A percentile compares a stretch with the other conserved stretches of the same genome.
phyloP scores from a whole-genome alignment of 2,329 filamentous ascomycete genomes.

The Fragosphaeria purpurea region DNA sequence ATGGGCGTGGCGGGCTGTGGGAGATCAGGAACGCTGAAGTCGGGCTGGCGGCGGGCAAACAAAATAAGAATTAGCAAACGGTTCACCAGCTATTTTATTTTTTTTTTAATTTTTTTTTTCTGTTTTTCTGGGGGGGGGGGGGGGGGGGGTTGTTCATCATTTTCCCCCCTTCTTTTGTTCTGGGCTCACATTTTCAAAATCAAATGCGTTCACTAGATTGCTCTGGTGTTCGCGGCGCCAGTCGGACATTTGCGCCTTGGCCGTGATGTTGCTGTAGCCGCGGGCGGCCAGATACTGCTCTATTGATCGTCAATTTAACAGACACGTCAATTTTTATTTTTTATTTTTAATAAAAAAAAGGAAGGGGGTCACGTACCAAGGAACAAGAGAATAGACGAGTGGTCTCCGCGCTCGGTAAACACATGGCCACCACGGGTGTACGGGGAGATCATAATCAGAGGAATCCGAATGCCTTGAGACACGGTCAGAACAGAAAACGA shows the following conservation, averaged over 20 bases:
- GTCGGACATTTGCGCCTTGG: conserved; percentile 14
- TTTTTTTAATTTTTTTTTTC: too few relatives aligned
- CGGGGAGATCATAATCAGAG: conserved; percentile 45
- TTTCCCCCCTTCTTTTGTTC: too few relatives aligned
- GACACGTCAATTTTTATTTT: not conserved
- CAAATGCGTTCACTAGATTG: conserved; percentile 17
- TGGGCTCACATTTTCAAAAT: conserved; percentile 15
- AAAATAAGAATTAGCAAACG: too few relatives aligned
- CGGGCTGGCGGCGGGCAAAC: conserved; percentile 21
- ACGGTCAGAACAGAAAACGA: not conserved
- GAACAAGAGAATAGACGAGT: conserved; percentile 45
- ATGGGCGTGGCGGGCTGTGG: conserved; percentile 34
- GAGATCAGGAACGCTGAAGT: conserved; percentile 36
- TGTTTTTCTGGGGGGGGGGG: too few relatives aligned
- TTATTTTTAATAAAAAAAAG: not conserved
- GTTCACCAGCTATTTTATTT: not conserved
- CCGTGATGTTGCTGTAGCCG: conserved; percentile 19
- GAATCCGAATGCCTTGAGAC: conserved; percentile 32
- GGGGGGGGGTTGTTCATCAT: not conserved
- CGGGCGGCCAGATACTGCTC: conserved; percentile 19
- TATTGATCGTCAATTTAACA: not conserved
- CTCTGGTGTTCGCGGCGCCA: conserved; percentile 19
- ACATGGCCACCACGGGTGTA: conserved; percentile 44
- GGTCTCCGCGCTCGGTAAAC: conserved; percentile 44
- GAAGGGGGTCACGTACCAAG: conserved; percentile 31